Percentiles rank a stretch among this genome's conserved stretches.
Evolutionary conservation across 2,329 filamentous ascomycete genomes (phyloP).

Genomic region (Penicillium sp.): DNA sequence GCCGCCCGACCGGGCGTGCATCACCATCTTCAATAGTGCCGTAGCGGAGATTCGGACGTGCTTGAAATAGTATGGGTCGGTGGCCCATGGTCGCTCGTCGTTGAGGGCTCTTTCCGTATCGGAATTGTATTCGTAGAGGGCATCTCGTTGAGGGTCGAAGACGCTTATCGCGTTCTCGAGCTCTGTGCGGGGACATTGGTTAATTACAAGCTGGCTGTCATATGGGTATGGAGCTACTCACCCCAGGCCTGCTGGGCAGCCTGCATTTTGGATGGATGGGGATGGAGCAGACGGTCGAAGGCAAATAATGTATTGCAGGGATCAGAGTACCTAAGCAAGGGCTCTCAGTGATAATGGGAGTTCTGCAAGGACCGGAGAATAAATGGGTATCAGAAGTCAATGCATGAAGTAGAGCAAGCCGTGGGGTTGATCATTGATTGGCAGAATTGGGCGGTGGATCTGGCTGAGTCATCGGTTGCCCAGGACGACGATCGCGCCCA

Average conservation of each 20-base stretch:
- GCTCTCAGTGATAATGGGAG: conserved; percentile 3
- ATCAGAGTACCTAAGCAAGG: conserved; percentile 2
- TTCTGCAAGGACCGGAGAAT: conserved; percentile 11
- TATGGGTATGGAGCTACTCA: conserved; percentile 27
- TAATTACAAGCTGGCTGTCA: background rate
- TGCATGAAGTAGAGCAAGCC: conserved; percentile 13
- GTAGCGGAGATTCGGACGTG: conserved; percentile 89
- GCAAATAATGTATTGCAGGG: background rate
- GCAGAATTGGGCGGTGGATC: conserved; percentile 31
- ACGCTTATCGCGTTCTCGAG: conserved; percentile 81
- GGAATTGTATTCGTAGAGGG: conserved; percentile 80
- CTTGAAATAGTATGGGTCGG: conserved; percentile 84
- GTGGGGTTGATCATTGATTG: conserved; percentile 18
- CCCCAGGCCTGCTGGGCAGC: conserved; percentile 61
- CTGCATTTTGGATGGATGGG: conserved; percentile 44
- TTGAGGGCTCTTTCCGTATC: conserved; percentile 65
- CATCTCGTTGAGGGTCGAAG: conserved; percentile 82
- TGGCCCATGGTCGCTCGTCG: conserved; percentile 68
- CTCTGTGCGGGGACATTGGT: conserved; percentile 54
- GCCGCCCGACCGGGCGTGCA: conserved; percentile 95
- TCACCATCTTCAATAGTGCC: conserved; percentile 96
- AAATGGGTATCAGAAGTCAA: conserved; percentile 3
- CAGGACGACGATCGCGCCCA: conserved; percentile 27
- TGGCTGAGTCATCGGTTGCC: conserved; percentile 37
- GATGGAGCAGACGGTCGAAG: background rate